Evolutionary conservation across 345 rosid species (phyloP).

Genomic region (Brassica incana): DNA sequence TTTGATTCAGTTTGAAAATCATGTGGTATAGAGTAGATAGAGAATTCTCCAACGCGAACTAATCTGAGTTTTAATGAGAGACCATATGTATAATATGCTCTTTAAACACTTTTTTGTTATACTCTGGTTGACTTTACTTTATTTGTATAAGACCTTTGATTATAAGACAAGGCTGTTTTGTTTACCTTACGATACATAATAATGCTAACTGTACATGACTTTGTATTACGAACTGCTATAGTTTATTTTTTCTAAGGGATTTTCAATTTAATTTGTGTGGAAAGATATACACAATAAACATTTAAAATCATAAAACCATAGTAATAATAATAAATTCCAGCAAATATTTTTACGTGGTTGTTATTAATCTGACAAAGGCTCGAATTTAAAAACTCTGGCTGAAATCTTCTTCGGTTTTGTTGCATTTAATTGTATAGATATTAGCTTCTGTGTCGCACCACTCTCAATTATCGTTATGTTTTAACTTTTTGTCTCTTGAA

Average conservation of each 20-base stretch:
- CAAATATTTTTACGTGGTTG: background rate
- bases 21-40: slow-evolving; percentile 33
- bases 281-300: background rate
- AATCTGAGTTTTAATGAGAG: slow-evolving; percentile 30
- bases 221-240: background rate
- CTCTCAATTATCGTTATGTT: slow-evolving; percentile 2
- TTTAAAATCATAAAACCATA: background rate
- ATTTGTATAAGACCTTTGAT: slow-evolving; percentile 6
- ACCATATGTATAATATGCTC: slow-evolving; percentile 33
- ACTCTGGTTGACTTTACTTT: slow-evolving; percentile 3
- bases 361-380: background rate
- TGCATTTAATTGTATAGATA: slow-evolving; percentile 13
- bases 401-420: slow-evolving; percentile 9
- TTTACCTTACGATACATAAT: background rate
- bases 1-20: background rate
- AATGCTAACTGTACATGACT: background rate
- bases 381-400: background rate
- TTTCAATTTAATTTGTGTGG: background rate
- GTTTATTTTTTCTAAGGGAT: background rate
- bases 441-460: slow-evolving; percentile 33
- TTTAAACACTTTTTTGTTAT: background rate
- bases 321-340: background rate
- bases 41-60: slow-evolving; percentile 15
- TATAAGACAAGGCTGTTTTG: background rate
- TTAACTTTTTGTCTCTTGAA: slow-evolving; percentile 16